Evolutionary conservation across 2,329 filamentous ascomycete species (phyloP).

Genomic region (Apiospora saccharicola): DNA sequence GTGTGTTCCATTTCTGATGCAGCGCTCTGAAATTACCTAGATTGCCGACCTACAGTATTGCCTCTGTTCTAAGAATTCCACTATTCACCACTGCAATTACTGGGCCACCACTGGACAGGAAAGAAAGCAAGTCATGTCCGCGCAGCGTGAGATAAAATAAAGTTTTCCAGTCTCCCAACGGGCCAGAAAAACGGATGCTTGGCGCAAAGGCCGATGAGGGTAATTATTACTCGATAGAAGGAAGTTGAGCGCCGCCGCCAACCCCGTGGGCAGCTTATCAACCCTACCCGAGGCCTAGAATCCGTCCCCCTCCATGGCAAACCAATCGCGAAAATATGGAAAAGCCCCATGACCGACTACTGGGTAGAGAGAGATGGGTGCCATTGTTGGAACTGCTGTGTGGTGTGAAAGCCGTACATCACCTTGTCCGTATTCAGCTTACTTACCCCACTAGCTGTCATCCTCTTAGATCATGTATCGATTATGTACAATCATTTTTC

Average conservation of each 20-base stretch:
- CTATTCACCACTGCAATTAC: neutral
- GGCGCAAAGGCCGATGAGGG: neutral
- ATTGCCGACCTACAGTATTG: neutral
- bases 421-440: conserved; percentile 7
- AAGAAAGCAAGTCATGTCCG: neutral
- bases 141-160: neutral
- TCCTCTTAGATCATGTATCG: conserved; percentile 6
- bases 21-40: neutral
- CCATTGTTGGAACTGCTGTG: neutral
- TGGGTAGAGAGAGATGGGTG: neutral
- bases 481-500: neutral
- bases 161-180: conserved; percentile 3
- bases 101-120: neutral
- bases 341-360: conserved; percentile 15
- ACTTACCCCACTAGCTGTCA: conserved; percentile 14
- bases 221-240: conserved; percentile 4
- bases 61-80: neutral
- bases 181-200: conserved; percentile 11
- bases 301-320: neutral
- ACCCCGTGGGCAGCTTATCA: conserved; percentile 12
- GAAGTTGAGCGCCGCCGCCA: neutral
- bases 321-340: neutral
- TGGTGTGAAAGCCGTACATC: conserved; percentile 3
- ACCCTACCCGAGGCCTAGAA: conserved; percentile 12
- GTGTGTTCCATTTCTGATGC: neutral